Base-by-base conservation (phyloP, 2,329 filamentous ascomycete genomes). In the Curvularia verruculosa region DNA sequence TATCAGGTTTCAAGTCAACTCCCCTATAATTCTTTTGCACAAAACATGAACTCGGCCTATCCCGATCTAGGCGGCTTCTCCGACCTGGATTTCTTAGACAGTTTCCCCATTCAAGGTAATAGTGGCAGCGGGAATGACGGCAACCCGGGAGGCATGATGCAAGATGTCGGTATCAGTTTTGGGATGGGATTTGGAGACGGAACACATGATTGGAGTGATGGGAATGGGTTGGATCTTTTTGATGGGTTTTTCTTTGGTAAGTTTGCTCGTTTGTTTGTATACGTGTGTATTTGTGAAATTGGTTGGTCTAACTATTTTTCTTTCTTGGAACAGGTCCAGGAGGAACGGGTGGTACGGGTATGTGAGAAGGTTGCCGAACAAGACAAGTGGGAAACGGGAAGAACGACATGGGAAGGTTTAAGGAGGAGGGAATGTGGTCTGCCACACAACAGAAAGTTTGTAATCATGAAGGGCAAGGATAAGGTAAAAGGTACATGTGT, bases 151-250 rank as follows among this genome's bases (percentile, higher is more conserved):
- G 52, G 39, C 49, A 79, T 62, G 81, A 79, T 62, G 81, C 84
- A 74, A 66, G 87, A 89, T 62, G 80, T 90, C 36, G 87, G 87
- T 0, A 80, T 90, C 44, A 87, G 87, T 0, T 87, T 81, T 54
- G 76, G 75, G 23, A 75, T 78, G 75, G 75, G 68, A 1, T 73
- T 77, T 50, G 71, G 70, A 18, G 78, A 77, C 46, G 77, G 77
- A 5, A 79, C 87, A 69, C 86, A 89, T 64, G 87, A 89, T 66
- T 88, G 76, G 75, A 75, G 72, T 36, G 77, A 78, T 52, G 76
- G 75, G 1, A 74, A 72, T 50, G 74, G 76, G 6, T 68, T 80
- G 34, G 80, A 83, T 70, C 58, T 82, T 12, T 90, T 91, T 74
- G 88, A 90, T 69, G 86, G 86, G 0, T 91, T 91, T 71, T 71